Conservation (phyloP, 164 flowering plant genomes). For the Tinospora cordifolia region DNA sequence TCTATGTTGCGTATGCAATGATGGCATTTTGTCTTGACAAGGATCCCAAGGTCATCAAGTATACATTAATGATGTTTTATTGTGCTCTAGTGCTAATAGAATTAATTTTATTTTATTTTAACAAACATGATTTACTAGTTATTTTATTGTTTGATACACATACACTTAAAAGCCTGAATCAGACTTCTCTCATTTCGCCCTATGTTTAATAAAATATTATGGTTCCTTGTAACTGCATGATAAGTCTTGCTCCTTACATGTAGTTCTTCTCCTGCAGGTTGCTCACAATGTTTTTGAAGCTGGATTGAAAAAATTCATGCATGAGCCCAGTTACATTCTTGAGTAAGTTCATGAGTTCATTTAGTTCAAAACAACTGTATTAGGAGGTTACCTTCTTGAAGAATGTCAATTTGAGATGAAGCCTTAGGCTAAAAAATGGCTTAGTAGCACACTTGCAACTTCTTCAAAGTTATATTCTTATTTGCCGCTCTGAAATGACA, state of each 20-base stretch:
- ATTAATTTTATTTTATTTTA: background rate
- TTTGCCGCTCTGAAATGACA: slow-evolving; percentile 25
- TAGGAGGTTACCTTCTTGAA: slow-evolving; percentile 9
- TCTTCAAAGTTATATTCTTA: background rate
- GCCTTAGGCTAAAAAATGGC: background rate
- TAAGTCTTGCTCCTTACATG: background rate
- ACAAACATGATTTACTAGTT: background rate
- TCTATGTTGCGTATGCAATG: slow-evolving; percentile 88
- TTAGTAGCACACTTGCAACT: slow-evolving; percentile 2
- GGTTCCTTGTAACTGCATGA: background rate
- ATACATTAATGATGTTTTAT: slow-evolving; percentile 3
- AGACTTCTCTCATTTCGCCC: background rate
- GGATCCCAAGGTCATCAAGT: slow-evolving; percentile 66
- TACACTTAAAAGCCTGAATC: background rate
- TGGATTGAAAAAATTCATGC: slow-evolving; percentile 87
- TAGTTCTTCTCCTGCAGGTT: slow-evolving; percentile 40
- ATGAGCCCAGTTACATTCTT: slow-evolving; percentile 86
- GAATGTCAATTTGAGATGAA: background rate
- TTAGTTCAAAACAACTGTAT: background rate
- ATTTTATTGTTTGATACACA: background rate
- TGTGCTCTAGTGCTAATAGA: background rate
- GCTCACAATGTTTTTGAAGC: slow-evolving; percentile 92
- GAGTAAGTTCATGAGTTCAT: slow-evolving; percentile 63
- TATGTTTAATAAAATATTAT: background rate
- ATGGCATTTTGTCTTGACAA: slow-evolving; percentile 97